These are phyloP conservation scores for Boletellus ananas DNA, from an alignment of 768 basidiomycete genomes.

Conservation along the genomic window DNA sequence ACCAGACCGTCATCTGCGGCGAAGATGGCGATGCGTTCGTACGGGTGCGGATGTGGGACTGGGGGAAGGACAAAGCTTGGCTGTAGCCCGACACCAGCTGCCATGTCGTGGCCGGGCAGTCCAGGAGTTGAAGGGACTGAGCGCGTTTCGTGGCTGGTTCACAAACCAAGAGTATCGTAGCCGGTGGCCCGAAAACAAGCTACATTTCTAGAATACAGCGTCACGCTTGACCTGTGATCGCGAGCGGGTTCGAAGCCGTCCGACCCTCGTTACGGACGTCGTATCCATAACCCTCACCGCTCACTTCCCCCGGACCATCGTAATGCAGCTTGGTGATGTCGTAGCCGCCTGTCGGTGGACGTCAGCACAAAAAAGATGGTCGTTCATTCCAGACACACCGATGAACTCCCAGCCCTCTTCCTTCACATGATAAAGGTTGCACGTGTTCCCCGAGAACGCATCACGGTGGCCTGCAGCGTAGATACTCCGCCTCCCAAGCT, in stretches of 20 bases:
- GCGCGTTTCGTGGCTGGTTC: constrained; percentile 28
- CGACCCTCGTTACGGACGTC: constrained; percentile 62
- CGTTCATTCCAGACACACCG: constrained; percentile 47
- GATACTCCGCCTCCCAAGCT: constrained; percentile 89
- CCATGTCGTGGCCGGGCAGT: constrained; percentile 5
- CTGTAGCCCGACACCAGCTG: constrained; percentile 36
- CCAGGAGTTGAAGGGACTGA: constrained; percentile 7
- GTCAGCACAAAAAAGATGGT: constrained; percentile 9
- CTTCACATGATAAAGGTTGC: constrained; percentile 94
- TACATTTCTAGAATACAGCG: constrained; percentile 23
- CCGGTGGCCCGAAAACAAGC: constrained; percentile 7
- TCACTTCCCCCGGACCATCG: constrained; percentile 72
- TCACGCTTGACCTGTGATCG: constrained; percentile 28
- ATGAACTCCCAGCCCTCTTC: constrained; percentile 96
- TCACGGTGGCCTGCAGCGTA: constrained; percentile 97
- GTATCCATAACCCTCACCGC: constrained; percentile 80
- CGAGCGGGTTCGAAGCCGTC: constrained; percentile 49
- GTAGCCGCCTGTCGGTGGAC: constrained; percentile 67
- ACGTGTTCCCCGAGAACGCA: constrained; percentile 93
- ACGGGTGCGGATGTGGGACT: constrained; percentile 69
- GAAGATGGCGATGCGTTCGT: constrained; percentile 63
- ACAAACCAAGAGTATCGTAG: not conserved
- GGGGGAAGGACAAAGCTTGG: constrained; percentile 65
- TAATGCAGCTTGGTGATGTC: constrained; percentile 90
- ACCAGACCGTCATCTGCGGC: constrained; percentile 61